phyloP scores from a whole-genome alignment of 2,329 filamentous ascomycete genomes.

The Colletotrichum chlorophyti region DNA sequence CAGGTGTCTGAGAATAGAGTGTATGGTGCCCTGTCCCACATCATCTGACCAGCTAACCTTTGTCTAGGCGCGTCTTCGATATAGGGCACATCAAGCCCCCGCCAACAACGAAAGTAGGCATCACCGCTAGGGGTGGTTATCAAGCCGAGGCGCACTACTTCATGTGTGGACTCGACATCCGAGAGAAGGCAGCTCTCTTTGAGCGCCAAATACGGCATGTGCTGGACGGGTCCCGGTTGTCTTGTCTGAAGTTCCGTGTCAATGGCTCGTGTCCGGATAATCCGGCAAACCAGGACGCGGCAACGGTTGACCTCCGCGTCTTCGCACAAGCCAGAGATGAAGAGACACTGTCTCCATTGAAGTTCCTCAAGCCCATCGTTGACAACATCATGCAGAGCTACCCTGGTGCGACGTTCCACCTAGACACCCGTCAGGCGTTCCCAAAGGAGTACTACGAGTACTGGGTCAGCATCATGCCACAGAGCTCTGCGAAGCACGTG shows the following conservation, averaged over 20 bases:
- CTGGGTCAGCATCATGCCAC: constrained; percentile 33
- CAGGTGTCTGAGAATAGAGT: constrained; percentile 44
- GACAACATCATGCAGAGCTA: constrained; percentile 51
- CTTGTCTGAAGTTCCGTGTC: constrained; percentile 40
- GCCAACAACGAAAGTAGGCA: constrained; percentile 46
- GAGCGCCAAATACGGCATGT: constrained; percentile 45
- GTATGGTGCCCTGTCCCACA: not conserved
- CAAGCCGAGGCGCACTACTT: constrained; percentile 54
- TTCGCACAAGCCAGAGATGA: constrained; percentile 51
- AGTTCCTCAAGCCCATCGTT: constrained; percentile 46
- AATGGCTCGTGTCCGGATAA: constrained; percentile 46
- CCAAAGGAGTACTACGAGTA: constrained; percentile 33
- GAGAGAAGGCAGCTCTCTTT: constrained; percentile 50
- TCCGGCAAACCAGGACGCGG: constrained; percentile 50
- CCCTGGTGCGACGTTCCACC: constrained; percentile 46
- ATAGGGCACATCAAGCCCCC: constrained; percentile 38
- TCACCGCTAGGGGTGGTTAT: constrained; percentile 51
- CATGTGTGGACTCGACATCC: constrained; percentile 49
- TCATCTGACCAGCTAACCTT: not conserved
- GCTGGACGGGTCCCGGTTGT: constrained; percentile 41
- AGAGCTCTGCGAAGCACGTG: constrained; percentile 31
- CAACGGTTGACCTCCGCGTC: constrained; percentile 55
- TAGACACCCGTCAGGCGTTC: constrained; percentile 40
- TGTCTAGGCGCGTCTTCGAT: constrained; percentile 20
- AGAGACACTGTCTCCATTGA: constrained; percentile 40